These are phyloP conservation scores for Trichoderma atroviride DNA, from an alignment of 2,329 filamentous ascomycete species.

Conservation along the genomic window DNA sequence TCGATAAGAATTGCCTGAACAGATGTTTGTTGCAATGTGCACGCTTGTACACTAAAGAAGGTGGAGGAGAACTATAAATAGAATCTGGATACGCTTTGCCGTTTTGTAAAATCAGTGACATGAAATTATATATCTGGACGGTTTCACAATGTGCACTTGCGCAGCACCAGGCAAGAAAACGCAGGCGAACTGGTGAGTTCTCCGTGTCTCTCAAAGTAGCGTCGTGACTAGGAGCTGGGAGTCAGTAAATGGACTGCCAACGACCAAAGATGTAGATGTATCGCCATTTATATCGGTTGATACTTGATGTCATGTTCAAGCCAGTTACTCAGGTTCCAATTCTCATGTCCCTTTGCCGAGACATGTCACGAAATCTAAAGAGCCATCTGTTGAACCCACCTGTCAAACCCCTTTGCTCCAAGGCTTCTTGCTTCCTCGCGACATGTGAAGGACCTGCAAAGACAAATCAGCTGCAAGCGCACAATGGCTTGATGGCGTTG, in stretches of 20 bases:
- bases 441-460: not conserved
- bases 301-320: not conserved
- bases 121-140: not conserved
- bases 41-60: not conserved
- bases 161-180: no score
- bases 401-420: no score
- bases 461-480: not conserved
- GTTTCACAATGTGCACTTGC: not conserved
- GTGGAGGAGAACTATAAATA: not conserved
- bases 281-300: not conserved
- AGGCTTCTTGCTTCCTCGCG: no score
- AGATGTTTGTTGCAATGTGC: not conserved
- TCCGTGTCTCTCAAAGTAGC: not conserved
- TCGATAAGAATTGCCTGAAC: not conserved
- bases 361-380: not conserved
- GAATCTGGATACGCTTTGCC: not conserved
- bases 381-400: no score
- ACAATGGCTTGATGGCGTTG: conserved; percentile 2
- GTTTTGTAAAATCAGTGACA: not conserved
- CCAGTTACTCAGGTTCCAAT: not conserved
- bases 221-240: not conserved
- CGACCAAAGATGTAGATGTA: not conserved
- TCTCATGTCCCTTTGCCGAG: not conserved
- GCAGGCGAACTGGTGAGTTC: not conserved
- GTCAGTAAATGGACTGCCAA: not conserved